Evolutionary conservation across 2,329 filamentous ascomycete genomes (phyloP), one percentile per base, ranked within the genome.

Genomic region (Proliferodiscus dingleyae): DNA sequence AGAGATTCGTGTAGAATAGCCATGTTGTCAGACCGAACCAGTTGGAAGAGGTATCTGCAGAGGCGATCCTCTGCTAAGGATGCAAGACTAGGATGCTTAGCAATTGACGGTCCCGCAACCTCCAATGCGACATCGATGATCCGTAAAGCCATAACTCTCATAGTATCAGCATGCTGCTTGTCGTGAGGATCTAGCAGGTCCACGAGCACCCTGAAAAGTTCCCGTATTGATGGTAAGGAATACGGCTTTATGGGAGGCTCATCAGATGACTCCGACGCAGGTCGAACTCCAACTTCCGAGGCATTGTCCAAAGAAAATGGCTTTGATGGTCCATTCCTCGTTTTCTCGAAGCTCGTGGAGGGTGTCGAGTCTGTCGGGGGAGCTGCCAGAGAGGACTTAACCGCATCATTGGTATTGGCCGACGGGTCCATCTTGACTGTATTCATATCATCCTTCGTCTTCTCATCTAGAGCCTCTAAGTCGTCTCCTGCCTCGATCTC

Each of bases 121-220:
- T 98, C 93, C 18, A 98, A 77, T 2, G 93, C 93, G 36, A 98
- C 93, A 64, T 98, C 93, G 45, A 98, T 93, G 53, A 98, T 97
- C 34, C 93, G 82, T 54, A 98, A 71, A 15, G 93, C 93, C 90
- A 98, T 98, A 32, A 98, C 89, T 57, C 91, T 81, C 85, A 97
- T 93, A 1, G 88, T 85, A 62, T 98, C 93, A 2, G 89, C 94
- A 65, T 96, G 88, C 57, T 91, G 87, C 42, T 81, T 83, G 66
- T 97, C 91, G 61, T 95, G 87, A 1, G 94, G 93, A 62, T 98
- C 89, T 21, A 98, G 70, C 13, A 98, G 82, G 64, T 95, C 91
- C 36, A 97, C 91, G 21, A 98, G 72, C 33, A 97, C 93, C 43
- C 93, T 77, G 63, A 98, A 95, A 0, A 98, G 77, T 64, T 98